phyloP scores from a whole-genome alignment of 176 grass and related monocot genomes.

The Paspalum notatum region DNA sequence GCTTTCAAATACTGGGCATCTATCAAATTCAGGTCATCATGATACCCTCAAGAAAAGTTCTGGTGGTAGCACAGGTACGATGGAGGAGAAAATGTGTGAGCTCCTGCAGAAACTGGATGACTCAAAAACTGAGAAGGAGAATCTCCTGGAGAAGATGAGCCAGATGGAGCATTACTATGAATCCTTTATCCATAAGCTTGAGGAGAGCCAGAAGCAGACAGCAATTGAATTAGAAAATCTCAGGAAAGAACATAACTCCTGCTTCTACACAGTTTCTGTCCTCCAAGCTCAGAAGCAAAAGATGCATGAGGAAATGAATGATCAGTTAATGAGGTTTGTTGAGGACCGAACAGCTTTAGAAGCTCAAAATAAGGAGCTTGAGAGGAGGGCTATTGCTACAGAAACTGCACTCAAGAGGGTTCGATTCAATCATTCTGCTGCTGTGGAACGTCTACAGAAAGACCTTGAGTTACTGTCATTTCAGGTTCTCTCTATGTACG shows the following conservation, averaged over 20 bases:
- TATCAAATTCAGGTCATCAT: constrained; percentile 39
- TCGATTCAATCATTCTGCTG: constrained; percentile 81
- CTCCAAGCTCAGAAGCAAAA: constrained; percentile 93
- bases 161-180: constrained; percentile 95
- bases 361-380: constrained; percentile 80
- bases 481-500: constrained; percentile 98
- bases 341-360: constrained; percentile 78
- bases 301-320: constrained; percentile 86
- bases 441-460: constrained; percentile 90
- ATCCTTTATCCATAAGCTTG: constrained; percentile 81
- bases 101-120: constrained; percentile 91
- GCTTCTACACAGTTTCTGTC: constrained; percentile 86
- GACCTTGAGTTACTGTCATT: constrained; percentile 92
- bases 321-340: constrained; percentile 71
- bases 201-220: constrained; percentile 84
- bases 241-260: constrained; percentile 86
- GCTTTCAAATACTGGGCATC: constrained; percentile 27
- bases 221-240: constrained; percentile 83
- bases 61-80: constrained; percentile 52
- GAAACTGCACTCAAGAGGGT: constrained; percentile 89
- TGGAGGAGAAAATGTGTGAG: constrained; percentile 91
- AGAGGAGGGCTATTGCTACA: constrained; percentile 80
- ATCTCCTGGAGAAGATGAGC: constrained; percentile 83
- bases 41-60: constrained; percentile 48
- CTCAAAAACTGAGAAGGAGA: constrained; percentile 95